Evolutionary conservation across 768 basidiomycete genomes (phyloP).

Genomic region (Termitomyces sp.): DNA sequence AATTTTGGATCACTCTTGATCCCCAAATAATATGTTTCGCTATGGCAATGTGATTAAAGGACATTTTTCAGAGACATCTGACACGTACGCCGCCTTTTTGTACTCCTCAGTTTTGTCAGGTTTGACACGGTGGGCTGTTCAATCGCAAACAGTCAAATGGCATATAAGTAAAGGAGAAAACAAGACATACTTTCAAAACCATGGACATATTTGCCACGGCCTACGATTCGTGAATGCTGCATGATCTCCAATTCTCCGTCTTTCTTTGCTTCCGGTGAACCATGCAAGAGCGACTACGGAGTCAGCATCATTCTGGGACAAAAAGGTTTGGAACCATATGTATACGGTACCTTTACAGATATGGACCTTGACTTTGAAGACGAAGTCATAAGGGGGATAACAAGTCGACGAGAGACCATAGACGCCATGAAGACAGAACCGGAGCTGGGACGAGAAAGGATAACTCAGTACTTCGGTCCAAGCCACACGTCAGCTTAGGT

Average conservation of each 20-base stretch:
- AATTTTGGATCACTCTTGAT: constrained; percentile 68
- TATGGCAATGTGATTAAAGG: constrained; percentile 20
- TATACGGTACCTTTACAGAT: constrained; percentile 54
- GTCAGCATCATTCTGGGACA: constrained; percentile 12
- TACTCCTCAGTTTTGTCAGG: constrained; percentile 80
- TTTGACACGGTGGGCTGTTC: constrained; percentile 75
- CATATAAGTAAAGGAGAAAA: neutral
- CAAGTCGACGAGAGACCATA: constrained; percentile 23
- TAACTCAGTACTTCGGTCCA: neutral
- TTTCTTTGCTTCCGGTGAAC: constrained; percentile 84
- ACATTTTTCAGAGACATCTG: neutral
- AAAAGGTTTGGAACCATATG: constrained; percentile 6
- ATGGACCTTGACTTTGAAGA: constrained; percentile 38
- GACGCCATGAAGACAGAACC: constrained; percentile 21
- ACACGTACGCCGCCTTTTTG: constrained; percentile 77
- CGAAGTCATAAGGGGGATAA: constrained; percentile 17
- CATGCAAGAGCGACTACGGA: constrained; percentile 79
- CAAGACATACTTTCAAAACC: constrained; percentile 71
- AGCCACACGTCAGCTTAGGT: constrained; percentile 1
- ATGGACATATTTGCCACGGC: constrained; percentile 91
- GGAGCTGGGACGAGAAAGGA: neutral
- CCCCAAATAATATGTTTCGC: constrained; percentile 79
- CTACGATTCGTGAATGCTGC: constrained; percentile 86
- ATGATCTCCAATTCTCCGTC: constrained; percentile 70
- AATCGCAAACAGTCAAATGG: constrained; percentile 9